A percentile compares a stretch with the other conserved stretches of the same genome.
Conservation (phyloP, 768 basidiomycete genomes). For the Coprinopsis sp. region DNA sequence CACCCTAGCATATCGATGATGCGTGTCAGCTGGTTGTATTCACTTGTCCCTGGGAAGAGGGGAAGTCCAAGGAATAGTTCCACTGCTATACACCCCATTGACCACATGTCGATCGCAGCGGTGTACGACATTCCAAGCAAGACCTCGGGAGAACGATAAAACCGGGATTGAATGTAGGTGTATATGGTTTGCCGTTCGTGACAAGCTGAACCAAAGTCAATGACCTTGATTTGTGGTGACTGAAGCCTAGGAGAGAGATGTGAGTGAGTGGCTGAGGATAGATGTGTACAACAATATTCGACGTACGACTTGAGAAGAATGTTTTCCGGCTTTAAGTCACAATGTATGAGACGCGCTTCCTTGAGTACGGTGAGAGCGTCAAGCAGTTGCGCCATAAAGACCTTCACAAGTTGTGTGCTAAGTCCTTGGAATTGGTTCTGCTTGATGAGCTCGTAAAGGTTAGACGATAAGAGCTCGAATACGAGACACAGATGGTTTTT, state of each 20-base stretch:
- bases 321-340: constrained; percentile 98
- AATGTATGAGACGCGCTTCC: constrained; percentile 94
- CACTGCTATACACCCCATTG: constrained; percentile 95
- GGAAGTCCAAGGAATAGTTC: constrained; percentile 96
- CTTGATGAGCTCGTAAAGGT: constrained; percentile 99
- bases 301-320: constrained; percentile 91
- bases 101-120: constrained; percentile 99
- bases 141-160: constrained; percentile 98
- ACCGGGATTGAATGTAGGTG: constrained; percentile 98
- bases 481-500: constrained; percentile 95
- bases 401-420: constrained; percentile 95
- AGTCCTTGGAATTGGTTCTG: constrained; percentile 99
- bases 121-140: constrained; percentile 92
- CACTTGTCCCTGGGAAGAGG: constrained; percentile 96
- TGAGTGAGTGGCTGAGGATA: constrained; percentile 5
- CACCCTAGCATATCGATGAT: constrained; percentile 99
- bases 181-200: constrained; percentile 99
- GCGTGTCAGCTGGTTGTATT: constrained; percentile 96
- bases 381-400: constrained; percentile 93
- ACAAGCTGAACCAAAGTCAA: constrained; percentile 98
- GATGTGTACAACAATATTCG: constrained; percentile 2
- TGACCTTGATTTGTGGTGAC: constrained; percentile 97
- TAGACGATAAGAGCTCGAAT: constrained; percentile 94
- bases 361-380: constrained; percentile 91
- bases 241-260: constrained; percentile 58